Evolutionary conservation across 257 asterid species (phyloP), one percentile per base, ranked within the genome.

Genomic region (Coffea canephora): DNA sequence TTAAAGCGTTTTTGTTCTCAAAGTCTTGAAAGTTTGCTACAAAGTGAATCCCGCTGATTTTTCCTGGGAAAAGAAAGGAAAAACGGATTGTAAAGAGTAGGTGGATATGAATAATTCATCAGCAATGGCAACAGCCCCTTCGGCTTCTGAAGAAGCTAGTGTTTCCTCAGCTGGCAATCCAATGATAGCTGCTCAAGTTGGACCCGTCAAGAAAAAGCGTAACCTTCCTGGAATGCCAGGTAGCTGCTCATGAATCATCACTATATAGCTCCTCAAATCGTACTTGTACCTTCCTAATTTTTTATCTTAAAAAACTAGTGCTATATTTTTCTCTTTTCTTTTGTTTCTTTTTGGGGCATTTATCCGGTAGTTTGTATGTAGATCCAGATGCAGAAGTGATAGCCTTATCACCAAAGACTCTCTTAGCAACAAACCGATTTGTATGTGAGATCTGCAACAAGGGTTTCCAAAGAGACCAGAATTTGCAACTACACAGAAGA

Each of bases 201-300:
- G 34, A 8, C 88, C 87, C 13, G 14, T 81, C 2, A 96, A 92
- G 96, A 92, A 87, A 70, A 91, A 83, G 88, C 90, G 98, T 8
- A 94, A 83, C 81, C 97, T 92, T 4, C 98, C 99, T 14, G 99
- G 99, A 84, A 96, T 89, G 93, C 99, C 99, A 8, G 98, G 99
- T 92, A 88, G 84, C 16, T 61, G 39, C 73, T 2, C 25, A 45
- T 21, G 71, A 14, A 34, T 39, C 43, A 39, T 39, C 43, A 39
- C 4, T 39, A 39, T 39, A 18, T 2, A 39, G 21, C 21, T 59
- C 55, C n/a, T 49, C 39, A 18, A 16, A 19, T 45, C 4, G 34
- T 50, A 49, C 73, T 69, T 52, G 27, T 64, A 64, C 15, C 18
- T 64, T 25, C 34, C 27, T 19, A 57, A 4, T 55, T 21, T 57